Percentiles rank a stretch among this genome's conserved stretches.
These are phyloP conservation scores for Ascosphaera pollenicola DNA, from an alignment of 2,329 filamentous ascomycete species.

Conservation along the genomic window DNA sequence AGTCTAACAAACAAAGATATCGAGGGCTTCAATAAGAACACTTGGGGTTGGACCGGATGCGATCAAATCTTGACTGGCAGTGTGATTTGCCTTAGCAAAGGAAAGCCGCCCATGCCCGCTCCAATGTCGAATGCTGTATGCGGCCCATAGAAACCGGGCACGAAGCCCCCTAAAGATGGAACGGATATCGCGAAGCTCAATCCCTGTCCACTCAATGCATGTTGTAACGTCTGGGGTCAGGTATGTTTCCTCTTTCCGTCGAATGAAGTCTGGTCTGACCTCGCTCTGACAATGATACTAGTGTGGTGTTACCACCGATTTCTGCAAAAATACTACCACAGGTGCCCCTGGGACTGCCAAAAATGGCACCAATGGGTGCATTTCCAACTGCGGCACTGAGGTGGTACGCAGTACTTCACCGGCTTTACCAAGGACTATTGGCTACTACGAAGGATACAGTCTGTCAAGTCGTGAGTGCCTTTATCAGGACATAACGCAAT, in stretches of 20 bases:
- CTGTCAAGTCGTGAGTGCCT: conserved; percentile 12
- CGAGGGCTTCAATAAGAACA: conserved; percentile 18
- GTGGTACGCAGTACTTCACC: conserved; percentile 11
- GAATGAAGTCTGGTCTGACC: neutral
- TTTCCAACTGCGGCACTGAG: conserved; percentile 20
- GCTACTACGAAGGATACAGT: conserved; percentile 14
- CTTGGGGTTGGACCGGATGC: conserved; percentile 25
- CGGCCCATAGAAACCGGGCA: conserved; percentile 24
- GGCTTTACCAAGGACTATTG: conserved; percentile 8
- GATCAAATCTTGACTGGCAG: conserved; percentile 9
- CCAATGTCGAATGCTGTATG: conserved; percentile 18
- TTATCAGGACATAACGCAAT: conserved; percentile 7
- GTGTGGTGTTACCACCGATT: conserved; percentile 24
- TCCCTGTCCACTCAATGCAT: conserved; percentile 23
- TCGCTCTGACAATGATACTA: conserved; percentile 7
- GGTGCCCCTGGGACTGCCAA: conserved; percentile 17
- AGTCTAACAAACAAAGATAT: conserved; percentile 18
- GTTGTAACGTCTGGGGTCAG: conserved; percentile 22
- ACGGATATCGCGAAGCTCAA: conserved; percentile 20
- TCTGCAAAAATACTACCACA: conserved; percentile 16
- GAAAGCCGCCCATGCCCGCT: conserved; percentile 21
- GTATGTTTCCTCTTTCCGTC: neutral
- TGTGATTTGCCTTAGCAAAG: conserved; percentile 21
- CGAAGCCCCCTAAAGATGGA: conserved; percentile 12
- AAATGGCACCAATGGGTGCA: conserved; percentile 15